Evolutionary conservation across 768 basidiomycete genomes (phyloP), one percentile per base, ranked within the genome.

Genomic region (Lactarius hengduanensis): DNA sequence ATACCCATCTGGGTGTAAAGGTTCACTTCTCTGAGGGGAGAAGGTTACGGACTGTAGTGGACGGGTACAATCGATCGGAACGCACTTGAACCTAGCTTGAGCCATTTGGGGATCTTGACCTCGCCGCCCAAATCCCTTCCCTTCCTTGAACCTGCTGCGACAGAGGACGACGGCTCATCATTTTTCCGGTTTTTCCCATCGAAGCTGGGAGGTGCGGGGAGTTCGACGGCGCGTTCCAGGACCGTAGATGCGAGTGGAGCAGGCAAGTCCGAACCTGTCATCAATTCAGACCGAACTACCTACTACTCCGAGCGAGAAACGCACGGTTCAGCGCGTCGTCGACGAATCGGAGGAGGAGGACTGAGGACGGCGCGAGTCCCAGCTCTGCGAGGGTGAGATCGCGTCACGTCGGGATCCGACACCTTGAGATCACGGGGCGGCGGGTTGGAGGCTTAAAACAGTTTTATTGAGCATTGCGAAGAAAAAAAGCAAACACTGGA

Each of bases 361-460:
- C 77, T 10, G 92, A 90, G 2, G 91, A 88, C 0, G 94, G 94
- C 0, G 93, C 86, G 28, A 96, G 79, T 40, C 89, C 83, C 13
- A 96, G 81, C 50, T 92, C 84, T 2, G 81, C 76, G 2, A 96
- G 80, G 13, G 82, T 82, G 60, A 87, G 80, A 73, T 90, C 86
- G 70, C 86, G 86, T n/a, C 34, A 92, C 86, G 65, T 80, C 77
- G 10, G 85, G 84, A 71, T 95, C 94, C 6, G 90, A 91, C 8
- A 92, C 89, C 70, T 88, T 91, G 71, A 92, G 80, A 62, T 96
- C 94, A 32, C 89, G 86, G 71, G 86, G 88, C 1, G 94, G 94
- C 2, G 92, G 92, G 3, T 82, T 79, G 78, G 94, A 91, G 76
- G 91, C 92, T 94, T 32, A 7, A 26, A 30, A 63, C 28, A 22